Evolutionary conservation across 257 asterid species (phyloP), one percentile per base, ranked within the genome.

Genomic region (Avicennia marina): DNA sequence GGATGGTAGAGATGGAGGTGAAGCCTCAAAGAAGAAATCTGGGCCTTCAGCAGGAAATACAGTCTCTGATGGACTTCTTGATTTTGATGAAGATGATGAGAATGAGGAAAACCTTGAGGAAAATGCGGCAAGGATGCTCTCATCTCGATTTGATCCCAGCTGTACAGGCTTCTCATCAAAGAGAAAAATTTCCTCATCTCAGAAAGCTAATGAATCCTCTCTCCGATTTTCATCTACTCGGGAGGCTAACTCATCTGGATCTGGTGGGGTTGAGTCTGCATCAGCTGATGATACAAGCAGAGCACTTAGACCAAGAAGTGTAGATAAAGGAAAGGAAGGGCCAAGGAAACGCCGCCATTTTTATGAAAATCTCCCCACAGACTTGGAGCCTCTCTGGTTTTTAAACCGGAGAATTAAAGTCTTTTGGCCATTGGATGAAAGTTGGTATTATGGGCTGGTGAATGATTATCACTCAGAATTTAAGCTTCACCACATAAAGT

Each of bases 121-220:
- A 51, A 87, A 87, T 66, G 96, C 96, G 13, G 94, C 94, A 22
- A 72, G 94, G 80, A 87, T 87, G 96, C 85, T 87, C 8, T 87
- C 96, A 13, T 84, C 94, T 71, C 67, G 91, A 68, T 87, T 87
- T 68, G 96, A 87, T 73, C 96, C 96, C 27, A 78, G 78, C 4
- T 81, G 89, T 77, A 87, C 94, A 0, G 87, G 89, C n/a, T 84
- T 79, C 75, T 71, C 80, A 20, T 71, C 81, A 2, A 76, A 65
- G 63, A 71, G 62, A 31, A 77, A 62, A 64, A 61, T 72, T 68
- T 66, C 81, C 7, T 60, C 58, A 43, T 66, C 70, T 40, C 70
- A 64, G 67, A 57, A 64, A 57, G 63, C 70, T 58, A 64, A 79
- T 66, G 74, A 77, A 11, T 54, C 67, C 50, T 67, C 87, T 57